Evolutionary conservation across 2,329 filamentous ascomycete species (phyloP).

Genomic region (Chrysosphaeria jannelii): DNA sequence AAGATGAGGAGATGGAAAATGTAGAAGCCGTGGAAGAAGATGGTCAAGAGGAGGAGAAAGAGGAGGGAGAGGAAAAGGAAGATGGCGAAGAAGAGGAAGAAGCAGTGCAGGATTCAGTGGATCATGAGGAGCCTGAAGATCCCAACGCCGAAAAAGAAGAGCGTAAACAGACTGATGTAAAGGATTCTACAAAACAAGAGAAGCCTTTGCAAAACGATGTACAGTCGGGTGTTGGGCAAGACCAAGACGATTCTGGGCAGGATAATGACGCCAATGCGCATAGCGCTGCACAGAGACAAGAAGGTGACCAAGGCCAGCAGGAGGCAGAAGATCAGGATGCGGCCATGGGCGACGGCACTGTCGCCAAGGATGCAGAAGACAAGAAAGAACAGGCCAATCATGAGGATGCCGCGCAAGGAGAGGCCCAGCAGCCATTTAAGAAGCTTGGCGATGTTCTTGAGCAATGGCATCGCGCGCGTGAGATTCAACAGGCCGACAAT

Average conservation of each 20-base stretch:
- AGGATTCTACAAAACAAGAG: constrained; percentile 20
- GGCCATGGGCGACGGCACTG: constrained; percentile 24
- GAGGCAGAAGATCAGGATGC: constrained; percentile 24
- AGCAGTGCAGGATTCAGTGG: constrained; percentile 10
- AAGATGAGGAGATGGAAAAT: constrained; percentile 14
- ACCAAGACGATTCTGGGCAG: constrained; percentile 21
- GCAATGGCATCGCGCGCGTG: constrained; percentile 63
- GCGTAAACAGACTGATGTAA: constrained; percentile 9
- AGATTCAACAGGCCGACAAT: constrained; percentile 32
- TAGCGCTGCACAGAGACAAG: constrained; percentile 29
- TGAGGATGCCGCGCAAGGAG: constrained; percentile 9
- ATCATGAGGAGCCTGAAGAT: constrained; percentile 9
- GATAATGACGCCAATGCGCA: constrained; percentile 13
- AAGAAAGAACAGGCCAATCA: constrained; percentile 11
- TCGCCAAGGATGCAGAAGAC: constrained; percentile 16
- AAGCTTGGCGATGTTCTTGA: constrained; percentile 83
- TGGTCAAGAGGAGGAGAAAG: constrained; percentile 14
- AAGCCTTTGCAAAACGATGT: constrained; percentile 29
- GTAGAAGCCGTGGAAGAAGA: constrained; percentile 8
- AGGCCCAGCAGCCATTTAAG: constrained; percentile 45
- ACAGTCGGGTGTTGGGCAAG: constrained; percentile 31
- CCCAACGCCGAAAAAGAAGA: constrained; percentile 24
- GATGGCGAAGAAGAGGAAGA: constrained; percentile 11
- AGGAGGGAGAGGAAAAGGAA: constrained; percentile 8
- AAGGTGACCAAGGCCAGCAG: constrained; percentile 33